A percentile compares a stretch with the other conserved stretches of the same genome.
phyloP scores from a whole-genome alignment of 2,329 filamentous ascomycete species.

The Trichophyton verrucosum region DNA sequence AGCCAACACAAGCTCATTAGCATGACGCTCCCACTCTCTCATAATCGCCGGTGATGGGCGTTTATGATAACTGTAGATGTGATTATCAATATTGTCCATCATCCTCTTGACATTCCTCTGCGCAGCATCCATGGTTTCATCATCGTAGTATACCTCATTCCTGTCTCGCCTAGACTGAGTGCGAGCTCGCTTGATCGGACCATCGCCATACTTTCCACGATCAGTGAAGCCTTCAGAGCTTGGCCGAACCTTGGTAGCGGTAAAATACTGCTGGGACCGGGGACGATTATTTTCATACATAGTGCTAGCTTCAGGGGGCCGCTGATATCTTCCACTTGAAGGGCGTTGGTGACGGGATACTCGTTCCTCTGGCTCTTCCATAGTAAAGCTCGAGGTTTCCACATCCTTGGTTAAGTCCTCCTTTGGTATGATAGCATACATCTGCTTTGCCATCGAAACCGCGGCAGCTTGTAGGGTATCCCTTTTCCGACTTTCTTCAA shows the following conservation, averaged over 20 bases:
- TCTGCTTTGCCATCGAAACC: conserved; percentile 70
- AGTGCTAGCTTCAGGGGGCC: background rate
- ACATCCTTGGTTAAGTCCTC: conserved; percentile 34
- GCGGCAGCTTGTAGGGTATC: conserved; percentile 65
- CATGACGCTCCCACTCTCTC: conserved; percentile 9
- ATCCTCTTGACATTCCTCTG: conserved; percentile 65
- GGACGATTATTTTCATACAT: background rate
- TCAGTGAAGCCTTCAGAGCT: conserved; percentile 52
- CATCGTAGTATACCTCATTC: conserved; percentile 49
- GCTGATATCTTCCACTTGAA: background rate
- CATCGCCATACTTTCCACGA: conserved; percentile 44
- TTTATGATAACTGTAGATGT: conserved; percentile 41
- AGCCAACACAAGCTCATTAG: conserved; percentile 6
- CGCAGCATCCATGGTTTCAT: conserved; percentile 58
- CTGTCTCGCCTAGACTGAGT: conserved; percentile 54
- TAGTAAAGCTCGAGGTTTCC: conserved; percentile 23
- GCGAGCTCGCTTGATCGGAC: conserved; percentile 54
- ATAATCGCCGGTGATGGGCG: conserved; percentile 10
- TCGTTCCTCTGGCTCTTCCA: background rate
- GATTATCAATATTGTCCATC: conserved; percentile 64
- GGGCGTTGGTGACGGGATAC: background rate
- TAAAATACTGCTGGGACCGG: background rate
- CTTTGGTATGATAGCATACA: conserved; percentile 57
- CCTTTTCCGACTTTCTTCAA: conserved; percentile 56
- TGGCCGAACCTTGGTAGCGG: conserved; percentile 39